phyloP scores from a whole-genome alignment of 176 grass and related monocot genomes.

The Dactylis glomerata region DNA sequence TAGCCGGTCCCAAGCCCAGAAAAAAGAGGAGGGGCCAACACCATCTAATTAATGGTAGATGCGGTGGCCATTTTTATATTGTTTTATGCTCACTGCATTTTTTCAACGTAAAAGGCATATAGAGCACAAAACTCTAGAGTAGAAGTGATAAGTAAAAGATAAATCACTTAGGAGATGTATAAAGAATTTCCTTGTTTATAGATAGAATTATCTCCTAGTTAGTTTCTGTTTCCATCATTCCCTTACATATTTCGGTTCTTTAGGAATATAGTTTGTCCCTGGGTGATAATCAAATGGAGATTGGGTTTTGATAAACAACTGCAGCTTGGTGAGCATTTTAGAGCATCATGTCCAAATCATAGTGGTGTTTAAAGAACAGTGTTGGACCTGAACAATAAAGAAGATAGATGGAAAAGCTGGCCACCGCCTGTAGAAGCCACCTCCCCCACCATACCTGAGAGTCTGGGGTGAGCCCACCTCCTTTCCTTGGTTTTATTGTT shows the following conservation, averaged over 20 bases:
- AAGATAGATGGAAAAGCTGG: neutral
- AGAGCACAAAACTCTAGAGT: neutral
- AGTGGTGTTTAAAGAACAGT: neutral
- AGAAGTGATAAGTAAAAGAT: neutral
- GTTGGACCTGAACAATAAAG: neutral
- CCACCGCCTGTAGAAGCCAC: neutral
- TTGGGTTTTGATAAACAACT: too few species aligned
- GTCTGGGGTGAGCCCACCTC: neutral
- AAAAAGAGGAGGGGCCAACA: neutral
- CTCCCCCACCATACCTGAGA: slow-evolving; percentile 15
- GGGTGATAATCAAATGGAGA: too few species aligned
- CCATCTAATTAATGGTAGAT: neutral
- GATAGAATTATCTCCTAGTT: neutral
- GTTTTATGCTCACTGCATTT: neutral
- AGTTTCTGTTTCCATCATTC: neutral
- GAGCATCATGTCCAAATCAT: neutral
- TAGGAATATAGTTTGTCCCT: too few species aligned
- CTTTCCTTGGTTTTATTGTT: neutral
- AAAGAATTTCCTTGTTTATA: neutral
- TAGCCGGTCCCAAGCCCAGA: neutral
- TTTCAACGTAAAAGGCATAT: neutral
- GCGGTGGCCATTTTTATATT: neutral
- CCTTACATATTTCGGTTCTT: too few species aligned
- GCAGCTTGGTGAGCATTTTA: too few species aligned
- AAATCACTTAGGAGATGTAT: neutral